A percentile compares a stretch with the other conserved stretches of the same genome.
These are phyloP conservation scores for Royoungia palumana DNA, from an alignment of 768 basidiomycete species.

Conservation along the genomic window DNA sequence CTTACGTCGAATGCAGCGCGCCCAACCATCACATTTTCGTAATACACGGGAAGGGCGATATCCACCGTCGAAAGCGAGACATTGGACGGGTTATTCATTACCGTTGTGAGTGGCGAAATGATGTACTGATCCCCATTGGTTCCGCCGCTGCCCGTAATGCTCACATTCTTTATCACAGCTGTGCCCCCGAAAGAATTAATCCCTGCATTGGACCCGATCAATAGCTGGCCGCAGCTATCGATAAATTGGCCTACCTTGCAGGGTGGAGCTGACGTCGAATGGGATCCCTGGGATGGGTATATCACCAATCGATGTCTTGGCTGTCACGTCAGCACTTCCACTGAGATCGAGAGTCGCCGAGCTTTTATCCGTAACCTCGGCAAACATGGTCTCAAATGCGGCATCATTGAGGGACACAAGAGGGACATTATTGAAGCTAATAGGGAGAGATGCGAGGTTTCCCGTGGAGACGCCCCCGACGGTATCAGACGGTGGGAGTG, in stretches of 20 bases:
- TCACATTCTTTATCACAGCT: slow-evolving; percentile 52
- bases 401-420: slow-evolving; percentile 52
- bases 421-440: slow-evolving; percentile 56
- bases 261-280: slow-evolving; percentile 54
- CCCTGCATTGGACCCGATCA: slow-evolving; percentile 32
- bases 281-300: slow-evolving; percentile 62
- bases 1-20: slow-evolving; percentile 57
- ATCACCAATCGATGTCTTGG: slow-evolving; percentile 60
- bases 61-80: slow-evolving; percentile 57
- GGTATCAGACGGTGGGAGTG: slow-evolving; percentile 45
- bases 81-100: slow-evolving; percentile 65
- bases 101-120: slow-evolving; percentile 52
- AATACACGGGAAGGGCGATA: slow-evolving; percentile 57
- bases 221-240: neutral
- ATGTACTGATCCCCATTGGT: slow-evolving; percentile 58
- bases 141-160: slow-evolving; percentile 63
- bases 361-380: slow-evolving; percentile 51
- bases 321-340: slow-evolving; percentile 57
- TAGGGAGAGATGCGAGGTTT: slow-evolving; percentile 55
- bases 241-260: slow-evolving; percentile 42
- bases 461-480: slow-evolving; percentile 68
- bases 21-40: slow-evolving; percentile 54
- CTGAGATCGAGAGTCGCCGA: slow-evolving; percentile 46
- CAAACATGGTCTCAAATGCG: slow-evolving; percentile 56
- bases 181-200: slow-evolving; percentile 57